These are phyloP conservation scores for Fusarium incarnatum DNA, from an alignment of 2,329 filamentous ascomycete genomes.

Conservation along the genomic window DNA sequence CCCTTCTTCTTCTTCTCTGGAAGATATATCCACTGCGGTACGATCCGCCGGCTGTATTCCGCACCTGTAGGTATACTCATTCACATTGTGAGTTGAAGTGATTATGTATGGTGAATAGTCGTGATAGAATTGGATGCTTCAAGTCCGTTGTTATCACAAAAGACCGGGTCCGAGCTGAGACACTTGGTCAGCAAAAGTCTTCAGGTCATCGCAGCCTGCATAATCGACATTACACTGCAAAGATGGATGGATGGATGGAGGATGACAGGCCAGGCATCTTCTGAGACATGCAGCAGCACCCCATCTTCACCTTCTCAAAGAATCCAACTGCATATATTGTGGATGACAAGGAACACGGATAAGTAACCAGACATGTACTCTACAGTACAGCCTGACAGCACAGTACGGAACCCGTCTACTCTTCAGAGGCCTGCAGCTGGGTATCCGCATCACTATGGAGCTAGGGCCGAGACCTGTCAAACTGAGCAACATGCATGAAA, in stretches of 20 bases:
- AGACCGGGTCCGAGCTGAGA: background rate
- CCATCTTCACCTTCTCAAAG: slow-evolving; percentile 7
- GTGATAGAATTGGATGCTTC: slow-evolving; percentile 1
- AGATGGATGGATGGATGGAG: background rate
- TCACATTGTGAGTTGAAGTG: background rate
- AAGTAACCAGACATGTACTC: background rate
- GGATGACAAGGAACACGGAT: slow-evolving; percentile 8
- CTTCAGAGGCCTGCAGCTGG: slow-evolving; percentile 17
- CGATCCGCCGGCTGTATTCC: background rate
- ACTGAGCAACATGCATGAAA: slow-evolving; percentile 17
- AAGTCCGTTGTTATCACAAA: background rate
- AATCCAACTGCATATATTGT: slow-evolving; percentile 12
- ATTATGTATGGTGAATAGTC: background rate
- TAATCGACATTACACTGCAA: background rate
- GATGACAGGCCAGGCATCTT: background rate
- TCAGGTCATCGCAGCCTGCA: slow-evolving; percentile 5
- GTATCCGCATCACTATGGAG: slow-evolving; percentile 29
- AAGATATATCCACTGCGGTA: background rate
- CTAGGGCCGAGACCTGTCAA: slow-evolving; percentile 16
- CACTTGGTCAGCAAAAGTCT: background rate
- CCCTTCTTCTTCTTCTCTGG: slow-evolving; percentile 5
- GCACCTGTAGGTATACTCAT: background rate
- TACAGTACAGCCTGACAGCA: background rate
- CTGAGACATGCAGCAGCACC: slow-evolving; percentile 17
- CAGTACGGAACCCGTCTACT: background rate